A percentile compares a stretch with the other conserved stretches of the same genome.
phyloP scores from a whole-genome alignment of 1,284 basidiomycete genomes.

The Ceratobasidium sp. region DNA sequence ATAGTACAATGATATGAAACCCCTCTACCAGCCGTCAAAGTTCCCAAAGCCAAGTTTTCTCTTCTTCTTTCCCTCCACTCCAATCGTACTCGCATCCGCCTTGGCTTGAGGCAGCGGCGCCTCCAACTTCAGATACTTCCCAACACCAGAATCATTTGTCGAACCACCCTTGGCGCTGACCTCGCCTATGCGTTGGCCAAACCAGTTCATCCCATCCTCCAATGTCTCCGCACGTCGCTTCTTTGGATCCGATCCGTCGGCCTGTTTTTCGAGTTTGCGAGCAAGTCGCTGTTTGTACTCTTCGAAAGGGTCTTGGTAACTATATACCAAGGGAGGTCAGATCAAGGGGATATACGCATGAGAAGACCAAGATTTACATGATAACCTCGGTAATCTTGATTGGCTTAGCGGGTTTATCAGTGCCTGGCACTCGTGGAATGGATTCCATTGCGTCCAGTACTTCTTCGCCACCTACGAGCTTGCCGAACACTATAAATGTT shows the following conservation, averaged over 20 bases:
- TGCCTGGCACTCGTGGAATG: slow-evolving; percentile 79
- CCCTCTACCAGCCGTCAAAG: slow-evolving; percentile 71
- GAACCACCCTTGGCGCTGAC: not conserved
- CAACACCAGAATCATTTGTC: slow-evolving; percentile 51
- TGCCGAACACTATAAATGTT: slow-evolving; percentile 87
- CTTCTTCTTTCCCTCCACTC: slow-evolving; percentile 65
- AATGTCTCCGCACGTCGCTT: slow-evolving; percentile 55
- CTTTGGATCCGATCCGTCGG: slow-evolving; percentile 50
- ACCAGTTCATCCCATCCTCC: slow-evolving; percentile 79
- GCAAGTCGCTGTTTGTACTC: slow-evolving; percentile 79
- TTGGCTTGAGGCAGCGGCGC: not conserved
- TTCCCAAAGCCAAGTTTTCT: slow-evolving; percentile 80
- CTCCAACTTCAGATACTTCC: slow-evolving; percentile 66
- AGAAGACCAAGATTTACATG: slow-evolving; percentile 60
- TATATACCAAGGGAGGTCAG: not conserved
- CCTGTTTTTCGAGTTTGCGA: slow-evolving; percentile 70
- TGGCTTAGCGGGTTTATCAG: slow-evolving; percentile 84
- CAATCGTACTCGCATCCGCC: slow-evolving; percentile 21
- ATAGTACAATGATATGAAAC: not conserved
- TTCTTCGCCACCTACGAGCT: slow-evolving; percentile 92
- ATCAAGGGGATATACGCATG: slow-evolving; percentile 21
- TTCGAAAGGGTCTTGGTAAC: slow-evolving; percentile 78
- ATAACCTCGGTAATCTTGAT: slow-evolving; percentile 79
- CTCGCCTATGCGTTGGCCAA: slow-evolving; percentile 55
- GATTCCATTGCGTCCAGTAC: slow-evolving; percentile 86